A percentile compares a stretch with the other conserved stretches of the same genome.
phyloP scores from a whole-genome alignment of 2,329 filamentous ascomycete genomes.

The Fusarium aywerte region DNA sequence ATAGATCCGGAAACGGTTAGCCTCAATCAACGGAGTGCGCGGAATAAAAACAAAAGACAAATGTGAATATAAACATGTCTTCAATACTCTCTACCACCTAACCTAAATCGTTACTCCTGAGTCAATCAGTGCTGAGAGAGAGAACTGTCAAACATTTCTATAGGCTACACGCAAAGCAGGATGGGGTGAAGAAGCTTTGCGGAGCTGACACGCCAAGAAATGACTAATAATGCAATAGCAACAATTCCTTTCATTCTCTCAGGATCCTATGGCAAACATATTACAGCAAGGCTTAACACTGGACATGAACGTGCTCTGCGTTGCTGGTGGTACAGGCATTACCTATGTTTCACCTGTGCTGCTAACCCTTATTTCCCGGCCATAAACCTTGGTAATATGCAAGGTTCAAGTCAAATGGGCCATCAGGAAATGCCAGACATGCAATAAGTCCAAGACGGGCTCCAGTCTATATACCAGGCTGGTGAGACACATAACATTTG shows the following conservation, averaged over 20 bases:
- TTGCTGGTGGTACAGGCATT: background rate
- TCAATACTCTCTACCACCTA: no score
- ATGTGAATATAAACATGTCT: no score
- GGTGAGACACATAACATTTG: background rate
- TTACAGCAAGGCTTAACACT: background rate
- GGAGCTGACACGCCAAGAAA: background rate
- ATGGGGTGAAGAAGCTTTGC: background rate
- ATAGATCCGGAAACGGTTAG: no score
- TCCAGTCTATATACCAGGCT: background rate
- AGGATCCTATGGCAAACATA: background rate
- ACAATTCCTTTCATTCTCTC: background rate
- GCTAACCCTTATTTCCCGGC: background rate
- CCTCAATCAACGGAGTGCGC: no score
- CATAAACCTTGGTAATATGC: fast-evolving
- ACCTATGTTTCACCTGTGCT: background rate
- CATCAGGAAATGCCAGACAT: background rate
- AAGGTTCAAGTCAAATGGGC: background rate
- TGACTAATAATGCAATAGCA: fast-evolving
- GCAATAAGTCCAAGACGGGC: background rate
- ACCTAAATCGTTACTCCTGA: background rate
- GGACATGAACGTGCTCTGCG: background rate
- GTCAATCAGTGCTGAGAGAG: background rate
- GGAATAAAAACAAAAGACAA: no score
- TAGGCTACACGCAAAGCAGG: background rate
- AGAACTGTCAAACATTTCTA: background rate